phyloP scores from a whole-genome alignment of 1,284 basidiomycete genomes.

The Lignosus rhinocerotis region DNA sequence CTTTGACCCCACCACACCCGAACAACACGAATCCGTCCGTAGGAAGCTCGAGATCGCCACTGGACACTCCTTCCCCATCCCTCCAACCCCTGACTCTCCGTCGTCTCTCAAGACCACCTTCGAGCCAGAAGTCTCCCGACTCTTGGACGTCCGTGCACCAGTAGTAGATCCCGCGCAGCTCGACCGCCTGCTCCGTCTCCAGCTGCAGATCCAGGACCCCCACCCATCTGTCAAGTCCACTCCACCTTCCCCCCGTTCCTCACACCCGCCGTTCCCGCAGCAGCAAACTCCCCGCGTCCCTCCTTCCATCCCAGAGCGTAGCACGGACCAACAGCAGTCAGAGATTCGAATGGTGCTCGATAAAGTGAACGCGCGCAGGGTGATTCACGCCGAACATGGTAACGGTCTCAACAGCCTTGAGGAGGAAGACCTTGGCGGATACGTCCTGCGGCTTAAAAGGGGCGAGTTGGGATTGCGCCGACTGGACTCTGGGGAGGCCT shows the following conservation, averaged over 20 bases:
- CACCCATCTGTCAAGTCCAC: background rate
- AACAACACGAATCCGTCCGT: conserved; percentile 35
- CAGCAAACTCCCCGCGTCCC: conserved; percentile 12
- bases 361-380: conserved; percentile 40
- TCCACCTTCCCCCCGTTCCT: conserved; percentile 8
- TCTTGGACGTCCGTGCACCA: conserved; percentile 33
- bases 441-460: conserved; percentile 30
- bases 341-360: conserved; percentile 39
- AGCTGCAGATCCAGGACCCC: conserved; percentile 9
- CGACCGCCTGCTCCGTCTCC: conserved; percentile 15
- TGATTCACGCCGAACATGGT: conserved; percentile 41
- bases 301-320: conserved; percentile 3
- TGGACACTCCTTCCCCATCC: background rate
- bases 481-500: background rate
- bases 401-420: conserved; percentile 38
- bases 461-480: conserved; percentile 35
- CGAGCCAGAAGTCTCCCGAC: conserved; percentile 7
- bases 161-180: conserved; percentile 28
- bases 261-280: conserved; percentile 24
- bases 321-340: conserved; percentile 9
- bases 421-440: conserved; percentile 38
- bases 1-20: conserved; percentile 40
- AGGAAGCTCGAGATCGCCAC: conserved; percentile 25
- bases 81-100: conserved; percentile 1
- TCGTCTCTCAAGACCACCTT: conserved; percentile 2